phyloP scores from a whole-genome alignment of 1,284 basidiomycete genomes.

The Butyriboletus appendiculatus region DNA sequence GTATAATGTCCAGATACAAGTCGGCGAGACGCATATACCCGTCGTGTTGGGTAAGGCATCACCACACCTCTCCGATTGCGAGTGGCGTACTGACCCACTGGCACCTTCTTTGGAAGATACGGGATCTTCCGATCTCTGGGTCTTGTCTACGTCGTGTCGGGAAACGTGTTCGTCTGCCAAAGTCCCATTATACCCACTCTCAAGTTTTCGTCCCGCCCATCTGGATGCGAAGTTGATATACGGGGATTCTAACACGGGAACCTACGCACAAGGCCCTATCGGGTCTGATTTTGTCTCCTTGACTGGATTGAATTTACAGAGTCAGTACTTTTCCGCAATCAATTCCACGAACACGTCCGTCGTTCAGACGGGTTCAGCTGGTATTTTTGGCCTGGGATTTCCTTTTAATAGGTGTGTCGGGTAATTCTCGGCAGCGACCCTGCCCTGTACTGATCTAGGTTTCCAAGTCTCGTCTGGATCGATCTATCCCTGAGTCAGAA shows the following conservation, averaged over 20 bases:
- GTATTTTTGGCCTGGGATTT: slow-evolving; percentile 62
- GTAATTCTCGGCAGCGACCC: not conserved
- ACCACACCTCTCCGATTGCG: not conserved
- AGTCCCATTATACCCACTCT: slow-evolving; percentile 41
- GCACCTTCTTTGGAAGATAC: slow-evolving; percentile 49
- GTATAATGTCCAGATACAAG: slow-evolving; percentile 46
- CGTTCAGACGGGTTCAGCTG: slow-evolving; percentile 43
- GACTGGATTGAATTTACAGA: slow-evolving; percentile 42
- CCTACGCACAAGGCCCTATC: slow-evolving; percentile 50
- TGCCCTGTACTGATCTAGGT: slow-evolving; percentile 1
- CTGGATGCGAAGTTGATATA: slow-evolving; percentile 46
- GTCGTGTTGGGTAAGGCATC: slow-evolving; percentile 45
- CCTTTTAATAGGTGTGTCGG: slow-evolving; percentile 49
- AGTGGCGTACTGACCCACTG: slow-evolving; percentile 4
- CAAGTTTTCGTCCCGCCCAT: slow-evolving; percentile 40
- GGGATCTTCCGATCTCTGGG: slow-evolving; percentile 60
- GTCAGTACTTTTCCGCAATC: slow-evolving; percentile 54
- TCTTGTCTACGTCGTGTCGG: slow-evolving; percentile 49
- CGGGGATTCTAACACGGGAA: slow-evolving; percentile 56
- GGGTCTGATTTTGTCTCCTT: slow-evolving; percentile 48
- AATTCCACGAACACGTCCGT: slow-evolving; percentile 56
- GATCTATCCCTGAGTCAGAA: slow-evolving; percentile 27
- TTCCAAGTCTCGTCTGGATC: slow-evolving; percentile 34
- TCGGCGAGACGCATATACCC: slow-evolving; percentile 43
- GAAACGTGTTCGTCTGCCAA: slow-evolving; percentile 29